Evolutionary conservation across 2,329 filamentous ascomycete species (phyloP).

Genomic region (Epichloe bromicola): DNA sequence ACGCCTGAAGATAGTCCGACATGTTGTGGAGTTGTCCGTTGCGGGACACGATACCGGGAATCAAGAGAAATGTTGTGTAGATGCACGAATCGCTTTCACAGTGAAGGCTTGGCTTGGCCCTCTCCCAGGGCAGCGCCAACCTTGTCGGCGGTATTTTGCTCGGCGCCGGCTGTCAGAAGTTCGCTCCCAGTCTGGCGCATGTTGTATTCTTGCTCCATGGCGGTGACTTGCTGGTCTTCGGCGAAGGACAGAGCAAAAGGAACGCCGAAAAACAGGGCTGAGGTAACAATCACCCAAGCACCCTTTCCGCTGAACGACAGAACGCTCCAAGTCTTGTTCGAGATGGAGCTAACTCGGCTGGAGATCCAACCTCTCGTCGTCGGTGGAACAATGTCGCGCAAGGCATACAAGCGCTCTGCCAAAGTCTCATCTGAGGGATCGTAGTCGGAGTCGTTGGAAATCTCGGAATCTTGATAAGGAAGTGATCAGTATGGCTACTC

Average conservation of each 20-base stretch:
- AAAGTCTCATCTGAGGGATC: conserved; percentile 46
- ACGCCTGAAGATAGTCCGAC: not conserved
- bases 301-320: conserved; percentile 69
- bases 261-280: conserved; percentile 77
- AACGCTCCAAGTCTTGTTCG: conserved; percentile 34
- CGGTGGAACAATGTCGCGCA: conserved; percentile 65
- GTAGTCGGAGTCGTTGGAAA: conserved; percentile 67
- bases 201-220: conserved; percentile 95
- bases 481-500: conserved; percentile 1
- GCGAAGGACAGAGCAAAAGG: conserved; percentile 86
- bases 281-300: conserved; percentile 83
- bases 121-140: conserved; percentile 36
- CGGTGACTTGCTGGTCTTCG: conserved; percentile 91
- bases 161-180: conserved; percentile 37
- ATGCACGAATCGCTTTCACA: conserved; percentile 23
- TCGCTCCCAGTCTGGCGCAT: conserved; percentile 89
- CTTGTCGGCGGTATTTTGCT: conserved; percentile 33
- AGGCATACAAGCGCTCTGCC: conserved; percentile 55
- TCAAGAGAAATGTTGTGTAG: not conserved
- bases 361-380: conserved; percentile 56
- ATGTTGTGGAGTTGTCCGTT: not conserved
- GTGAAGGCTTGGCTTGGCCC: conserved; percentile 32
- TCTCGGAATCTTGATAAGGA: conserved; percentile 53
- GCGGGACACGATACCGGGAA: not conserved
- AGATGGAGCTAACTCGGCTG: conserved; percentile 44